These are phyloP conservation scores for Colletotrichum echinochloae DNA, from an alignment of 2,329 filamentous ascomycete genomes.

Conservation along the genomic window DNA sequence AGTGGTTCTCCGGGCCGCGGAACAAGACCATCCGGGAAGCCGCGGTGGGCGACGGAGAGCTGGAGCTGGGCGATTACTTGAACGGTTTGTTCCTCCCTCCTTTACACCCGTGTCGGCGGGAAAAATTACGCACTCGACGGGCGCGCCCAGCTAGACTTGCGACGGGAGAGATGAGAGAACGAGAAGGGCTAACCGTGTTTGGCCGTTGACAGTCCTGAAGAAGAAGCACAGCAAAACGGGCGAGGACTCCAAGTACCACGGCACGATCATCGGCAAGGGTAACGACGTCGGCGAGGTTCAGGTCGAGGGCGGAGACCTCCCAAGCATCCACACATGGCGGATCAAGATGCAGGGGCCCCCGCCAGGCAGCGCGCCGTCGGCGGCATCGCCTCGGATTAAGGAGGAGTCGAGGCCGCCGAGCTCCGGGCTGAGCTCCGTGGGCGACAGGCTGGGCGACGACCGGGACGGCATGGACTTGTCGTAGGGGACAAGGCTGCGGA, in stretches of 20 bases:
- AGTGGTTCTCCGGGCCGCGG: slow-evolving; percentile 80
- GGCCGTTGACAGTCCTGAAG: slow-evolving; percentile 72
- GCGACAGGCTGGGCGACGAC: slow-evolving; percentile 58
- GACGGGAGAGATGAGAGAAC: neutral
- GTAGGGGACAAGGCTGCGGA: slow-evolving; percentile 42
- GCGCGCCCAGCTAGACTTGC: no score
- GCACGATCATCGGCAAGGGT: slow-evolving; percentile 82
- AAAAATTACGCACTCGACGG: neutral
- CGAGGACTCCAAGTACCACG: slow-evolving; percentile 86
- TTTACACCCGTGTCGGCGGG: neutral
- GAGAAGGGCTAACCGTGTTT: neutral
- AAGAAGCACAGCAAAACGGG: slow-evolving; percentile 93
- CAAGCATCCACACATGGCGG: slow-evolving; percentile 76
- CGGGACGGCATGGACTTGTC: slow-evolving; percentile 61
- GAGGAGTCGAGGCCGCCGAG: slow-evolving; percentile 60
- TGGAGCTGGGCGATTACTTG: slow-evolving; percentile 76
- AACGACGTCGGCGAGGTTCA: slow-evolving; percentile 75
- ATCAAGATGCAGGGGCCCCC: slow-evolving; percentile 52
- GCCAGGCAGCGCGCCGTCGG: slow-evolving; percentile 39
- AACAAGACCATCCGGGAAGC: slow-evolving; percentile 86
- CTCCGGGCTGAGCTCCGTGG: slow-evolving; percentile 69
- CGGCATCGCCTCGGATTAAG: slow-evolving; percentile 38
- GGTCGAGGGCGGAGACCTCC: slow-evolving; percentile 81
- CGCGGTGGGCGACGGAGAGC: slow-evolving; percentile 76
- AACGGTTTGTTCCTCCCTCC: slow-evolving; percentile 62